phyloP scores from a whole-genome alignment of 73 alveolate species.

The Paramecium sonneborni region DNA sequence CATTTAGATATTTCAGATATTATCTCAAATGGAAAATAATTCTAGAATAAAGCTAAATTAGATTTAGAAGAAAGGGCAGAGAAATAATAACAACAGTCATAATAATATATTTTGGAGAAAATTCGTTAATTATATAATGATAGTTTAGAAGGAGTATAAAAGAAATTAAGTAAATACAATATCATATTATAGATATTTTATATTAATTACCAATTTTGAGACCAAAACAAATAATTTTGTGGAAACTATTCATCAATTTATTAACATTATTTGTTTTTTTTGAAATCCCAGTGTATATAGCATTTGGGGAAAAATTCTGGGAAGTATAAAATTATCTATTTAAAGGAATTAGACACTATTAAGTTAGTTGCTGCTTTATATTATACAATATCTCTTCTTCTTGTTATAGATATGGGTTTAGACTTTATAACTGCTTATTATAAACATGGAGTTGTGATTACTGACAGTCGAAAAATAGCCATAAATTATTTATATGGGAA shows the following conservation, averaged over 20 bases:
- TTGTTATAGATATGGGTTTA: background rate
- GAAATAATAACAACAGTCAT: background rate
- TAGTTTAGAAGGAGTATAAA: background rate
- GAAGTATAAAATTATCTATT: background rate
- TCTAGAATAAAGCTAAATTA: background rate
- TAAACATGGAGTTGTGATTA: conserved; percentile 20
- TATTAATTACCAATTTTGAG: background rate
- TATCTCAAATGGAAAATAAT: background rate
- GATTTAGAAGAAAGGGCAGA: background rate
- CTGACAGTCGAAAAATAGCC: conserved; percentile 31
- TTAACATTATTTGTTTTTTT: background rate
- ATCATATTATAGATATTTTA: background rate
- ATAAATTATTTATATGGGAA: background rate
- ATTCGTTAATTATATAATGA: background rate
- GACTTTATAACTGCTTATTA: conserved; percentile 34
- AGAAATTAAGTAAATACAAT: background rate
- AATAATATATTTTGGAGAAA: background rate
- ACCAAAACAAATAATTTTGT: background rate
- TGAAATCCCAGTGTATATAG: conserved; percentile 24
- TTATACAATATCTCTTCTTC: background rate
- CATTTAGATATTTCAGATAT: background rate
- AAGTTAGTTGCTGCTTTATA: background rate
- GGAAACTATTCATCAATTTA: background rate
- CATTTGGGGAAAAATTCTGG: background rate
- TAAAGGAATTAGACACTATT: background rate